Conservation (phyloP, 345 rosid species). For the Gossypium arboreum region DNA sequence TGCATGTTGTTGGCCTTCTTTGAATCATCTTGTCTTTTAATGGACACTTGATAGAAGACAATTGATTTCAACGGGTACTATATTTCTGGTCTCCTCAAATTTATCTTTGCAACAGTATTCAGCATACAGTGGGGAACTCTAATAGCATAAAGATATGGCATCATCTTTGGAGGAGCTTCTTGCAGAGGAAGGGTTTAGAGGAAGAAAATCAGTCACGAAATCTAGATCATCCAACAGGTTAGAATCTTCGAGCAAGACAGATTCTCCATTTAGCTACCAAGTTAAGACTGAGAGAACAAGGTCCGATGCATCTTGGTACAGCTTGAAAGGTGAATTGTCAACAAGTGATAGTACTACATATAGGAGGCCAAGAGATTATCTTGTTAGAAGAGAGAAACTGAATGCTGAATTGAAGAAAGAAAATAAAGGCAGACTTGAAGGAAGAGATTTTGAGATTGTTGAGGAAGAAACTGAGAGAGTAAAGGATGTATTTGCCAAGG, state of each 20-base stretch:
- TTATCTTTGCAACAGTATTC: not conserved
- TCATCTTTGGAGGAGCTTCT: conserved; percentile 65
- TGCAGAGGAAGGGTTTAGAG: conserved; percentile 56
- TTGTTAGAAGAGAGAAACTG: conserved; percentile 26
- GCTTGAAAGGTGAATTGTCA: conserved; percentile 26
- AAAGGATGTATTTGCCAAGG: conserved; percentile 35
- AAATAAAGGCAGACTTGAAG: conserved; percentile 13
- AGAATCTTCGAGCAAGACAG: conserved; percentile 23
- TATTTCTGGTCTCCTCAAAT: not conserved
- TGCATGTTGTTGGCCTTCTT: too few relatives aligned
- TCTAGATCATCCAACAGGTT: conserved; percentile 35
- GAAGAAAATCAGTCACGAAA: conserved; percentile 33
- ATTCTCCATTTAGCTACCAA: conserved; percentile 28
- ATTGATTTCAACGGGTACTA: too few relatives aligned
- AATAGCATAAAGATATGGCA: conserved; percentile 31
- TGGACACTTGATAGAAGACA: too few relatives aligned
- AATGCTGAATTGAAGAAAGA: conserved; percentile 20
- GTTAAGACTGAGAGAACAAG: conserved; percentile 35
- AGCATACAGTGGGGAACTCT: not conserved
- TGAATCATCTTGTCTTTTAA: too few relatives aligned
- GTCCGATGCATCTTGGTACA: conserved; percentile 33
- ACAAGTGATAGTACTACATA: conserved; percentile 17
- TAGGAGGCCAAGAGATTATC: conserved; percentile 30
- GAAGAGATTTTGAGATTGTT: conserved; percentile 30
- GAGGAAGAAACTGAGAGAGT: conserved; percentile 26